phyloP scores from a whole-genome alignment of 306 rosid genomes.

The Lathyrus tuberosus region DNA sequence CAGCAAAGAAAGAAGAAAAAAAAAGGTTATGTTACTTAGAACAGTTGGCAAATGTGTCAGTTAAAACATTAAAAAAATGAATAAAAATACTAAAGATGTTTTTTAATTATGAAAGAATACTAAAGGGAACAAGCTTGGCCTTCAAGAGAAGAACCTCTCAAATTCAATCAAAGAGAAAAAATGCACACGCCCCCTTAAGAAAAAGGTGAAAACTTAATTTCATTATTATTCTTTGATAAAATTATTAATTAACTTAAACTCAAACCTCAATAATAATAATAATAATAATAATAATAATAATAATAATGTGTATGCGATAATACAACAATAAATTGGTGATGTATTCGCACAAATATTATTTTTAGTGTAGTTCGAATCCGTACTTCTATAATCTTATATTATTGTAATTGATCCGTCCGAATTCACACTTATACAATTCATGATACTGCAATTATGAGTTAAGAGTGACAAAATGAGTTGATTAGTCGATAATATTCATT shows the following conservation, averaged over 20 bases:
- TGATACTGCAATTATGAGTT: no score
- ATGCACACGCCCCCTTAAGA: slow-evolving; percentile 36
- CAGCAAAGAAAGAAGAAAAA: slow-evolving; percentile 60
- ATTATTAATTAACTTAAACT: slow-evolving; percentile 27
- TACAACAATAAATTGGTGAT: no score
- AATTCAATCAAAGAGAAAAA: slow-evolving; percentile 37
- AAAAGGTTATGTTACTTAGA: slow-evolving; percentile 58
- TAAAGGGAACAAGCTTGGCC: slow-evolving; percentile 75
- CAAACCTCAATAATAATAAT: slow-evolving; percentile 21
- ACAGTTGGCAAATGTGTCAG: slow-evolving; percentile 98
- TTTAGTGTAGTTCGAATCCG: no score
- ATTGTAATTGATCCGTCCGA: no score
- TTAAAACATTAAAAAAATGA: slow-evolving; percentile 41
- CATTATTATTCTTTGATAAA: background rate
- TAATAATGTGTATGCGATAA: no score
- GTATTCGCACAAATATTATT: no score
- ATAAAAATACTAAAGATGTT: slow-evolving; percentile 46
- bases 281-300: no score
- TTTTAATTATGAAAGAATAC: slow-evolving; percentile 56
- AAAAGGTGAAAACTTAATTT: slow-evolving; percentile 9
- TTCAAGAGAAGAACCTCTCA: slow-evolving; percentile 86
- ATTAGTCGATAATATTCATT: no score
- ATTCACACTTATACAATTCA: no score
- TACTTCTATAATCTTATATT: no score
- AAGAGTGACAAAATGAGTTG: no score